Percentiles rank a stretch among this genome's conserved stretches.
These are phyloP conservation scores for Tephrocybe sp. DNA, from an alignment of 768 basidiomycete species.

Conservation along the genomic window DNA sequence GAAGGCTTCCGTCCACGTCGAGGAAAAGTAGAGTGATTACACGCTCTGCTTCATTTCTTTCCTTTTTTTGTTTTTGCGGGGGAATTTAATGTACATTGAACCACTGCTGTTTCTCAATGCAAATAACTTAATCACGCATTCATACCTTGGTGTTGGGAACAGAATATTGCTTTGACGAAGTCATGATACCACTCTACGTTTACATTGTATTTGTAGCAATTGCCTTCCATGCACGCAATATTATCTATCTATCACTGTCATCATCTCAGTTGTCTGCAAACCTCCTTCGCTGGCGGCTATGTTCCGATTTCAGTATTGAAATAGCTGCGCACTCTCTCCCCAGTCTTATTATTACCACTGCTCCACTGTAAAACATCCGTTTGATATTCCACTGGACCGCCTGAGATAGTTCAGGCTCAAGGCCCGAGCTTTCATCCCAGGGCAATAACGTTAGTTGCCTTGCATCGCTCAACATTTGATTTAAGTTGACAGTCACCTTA, in stretches of 20 bases:
- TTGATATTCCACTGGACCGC: no score
- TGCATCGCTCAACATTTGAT: no score
- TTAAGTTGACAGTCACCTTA: no score
- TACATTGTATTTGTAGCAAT: constrained; percentile 7
- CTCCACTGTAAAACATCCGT: no score
- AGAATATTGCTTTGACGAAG: background rate
- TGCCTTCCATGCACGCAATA: background rate
- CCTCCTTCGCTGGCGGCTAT: background rate
- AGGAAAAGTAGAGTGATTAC: constrained; percentile 15
- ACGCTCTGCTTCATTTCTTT: background rate
- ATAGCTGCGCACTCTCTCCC: no score
- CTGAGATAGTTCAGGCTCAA: no score
- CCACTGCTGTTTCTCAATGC: background rate
- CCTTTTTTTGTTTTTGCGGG: constrained; percentile 2
- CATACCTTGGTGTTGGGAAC: background rate
- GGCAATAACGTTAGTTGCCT: no score
- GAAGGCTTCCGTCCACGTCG: constrained; percentile 32
- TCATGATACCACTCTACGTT: constrained; percentile 5
- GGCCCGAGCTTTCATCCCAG: no score
- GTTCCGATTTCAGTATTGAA: no score
- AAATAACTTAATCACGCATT: constrained; percentile 8
- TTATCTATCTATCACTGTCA: no score
- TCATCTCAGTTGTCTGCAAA: background rate
- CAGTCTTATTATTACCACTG: no score
- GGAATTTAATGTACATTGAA: constrained; percentile 1